These are phyloP conservation scores for Aspergillus pseudonomiae DNA, from an alignment of 2,329 filamentous ascomycete species.

Conservation along the genomic window DNA sequence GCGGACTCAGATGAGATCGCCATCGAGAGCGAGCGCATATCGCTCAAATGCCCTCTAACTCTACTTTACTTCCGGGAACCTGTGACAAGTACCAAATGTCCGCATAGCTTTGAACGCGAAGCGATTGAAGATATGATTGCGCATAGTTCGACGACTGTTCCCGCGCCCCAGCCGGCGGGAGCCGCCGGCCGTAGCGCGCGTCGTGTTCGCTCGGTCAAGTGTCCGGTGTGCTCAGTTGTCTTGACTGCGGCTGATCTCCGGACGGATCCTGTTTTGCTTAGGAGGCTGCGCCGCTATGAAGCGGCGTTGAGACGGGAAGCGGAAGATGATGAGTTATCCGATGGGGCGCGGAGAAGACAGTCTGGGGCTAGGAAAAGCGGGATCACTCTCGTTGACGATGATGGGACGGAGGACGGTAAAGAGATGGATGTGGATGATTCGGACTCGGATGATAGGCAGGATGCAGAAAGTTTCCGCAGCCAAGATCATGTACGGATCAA, in stretches of 20 bases:
- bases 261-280: slow-evolving; percentile 42
- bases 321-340: slow-evolving; percentile 35
- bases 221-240: slow-evolving; percentile 45
- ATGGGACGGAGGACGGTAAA: slow-evolving; percentile 15
- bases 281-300: slow-evolving; percentile 41
- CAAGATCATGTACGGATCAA: slow-evolving; percentile 21
- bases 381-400: slow-evolving; percentile 37
- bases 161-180: slow-evolving; percentile 24
- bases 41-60: slow-evolving; percentile 53
- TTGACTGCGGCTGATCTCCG: slow-evolving; percentile 44
- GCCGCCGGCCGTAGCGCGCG: slow-evolving; percentile 16
- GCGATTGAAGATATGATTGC: slow-evolving; percentile 51
- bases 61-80: slow-evolving; percentile 50
- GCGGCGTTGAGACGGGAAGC: slow-evolving; percentile 28
- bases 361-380: slow-evolving; percentile 21
- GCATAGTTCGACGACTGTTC: slow-evolving; percentile 31
- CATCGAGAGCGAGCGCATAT: slow-evolving; percentile 49
- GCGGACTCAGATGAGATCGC: slow-evolving; percentile 49
- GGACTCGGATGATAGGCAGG: slow-evolving; percentile 12
- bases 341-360: slow-evolving; percentile 23
- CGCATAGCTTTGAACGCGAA: slow-evolving; percentile 52
- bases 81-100: slow-evolving; percentile 52
- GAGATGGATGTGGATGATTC: slow-evolving; percentile 12
- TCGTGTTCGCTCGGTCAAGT: slow-evolving; percentile 37
- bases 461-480: slow-evolving; percentile 10